Base-by-base conservation (phyloP, 2,329 filamentous ascomycete genomes). In the Rasamsonia emersonii region DNA sequence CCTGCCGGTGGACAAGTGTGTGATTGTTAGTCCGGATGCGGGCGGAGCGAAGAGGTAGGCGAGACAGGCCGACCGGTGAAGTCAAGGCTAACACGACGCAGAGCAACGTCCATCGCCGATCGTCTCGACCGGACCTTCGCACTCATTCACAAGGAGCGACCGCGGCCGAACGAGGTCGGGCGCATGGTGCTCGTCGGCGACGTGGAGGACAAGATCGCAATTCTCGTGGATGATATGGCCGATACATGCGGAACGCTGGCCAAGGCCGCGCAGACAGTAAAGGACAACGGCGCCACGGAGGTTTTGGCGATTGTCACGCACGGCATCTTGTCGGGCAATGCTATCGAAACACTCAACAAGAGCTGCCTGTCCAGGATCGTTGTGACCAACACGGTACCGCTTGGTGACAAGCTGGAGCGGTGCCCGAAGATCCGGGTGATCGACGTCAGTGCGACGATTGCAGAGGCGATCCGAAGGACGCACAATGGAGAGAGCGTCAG, bases 151-250 rank as follows among this genome's bases (percentile, higher is more conserved):
- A 95, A 96, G 67, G 89, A 95, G 64, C 83, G 88, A 36, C 82
- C 86, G 4, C 77, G 85, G n/a, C 79, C 79, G 37, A 93, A 93
- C 51, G 86, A 93, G 53, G 86, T 94, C 38, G 86, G 82, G 7
- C 80, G 85, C 50, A 93, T 94, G 86, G 84, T 86, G 1, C 79
- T 98, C n/a, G 89, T 96, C 30, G 89, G 89, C 44, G 86, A 93
- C 45, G 89, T 96, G 28, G 73, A 78, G 44, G 83, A 83, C 64
- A 91, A 89, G 65, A 79, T 88, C 18, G 89, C 89, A 38, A 95
- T 98, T 53, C 77, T 98, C 28, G 89, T 98, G 28, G 89, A 96
- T 58, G 89, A 96, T 56, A 95, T 95, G 85, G 88, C 88, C 18
- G 89, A 96, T 56, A 95, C 89, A 3, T 94, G 88, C 58, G 86